Conservation (phyloP, 1,284 basidiomycete species). For the Xanthoconium separans region DNA sequence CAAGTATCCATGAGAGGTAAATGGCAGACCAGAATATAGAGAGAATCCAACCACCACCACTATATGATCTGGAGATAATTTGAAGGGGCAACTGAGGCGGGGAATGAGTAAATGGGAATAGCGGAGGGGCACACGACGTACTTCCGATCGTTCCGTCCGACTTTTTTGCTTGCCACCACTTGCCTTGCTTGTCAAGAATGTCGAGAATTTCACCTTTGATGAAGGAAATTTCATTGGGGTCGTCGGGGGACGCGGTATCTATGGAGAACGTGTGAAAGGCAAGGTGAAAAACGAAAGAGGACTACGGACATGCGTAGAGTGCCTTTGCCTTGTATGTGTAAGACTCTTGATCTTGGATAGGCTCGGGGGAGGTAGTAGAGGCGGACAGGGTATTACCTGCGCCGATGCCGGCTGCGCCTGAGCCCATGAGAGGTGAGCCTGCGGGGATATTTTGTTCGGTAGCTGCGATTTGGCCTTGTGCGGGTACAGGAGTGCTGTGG, state of each 20-base stretch:
- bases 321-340: slow-evolving; percentile 81
- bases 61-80: slow-evolving; percentile 78
- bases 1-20: slow-evolving; percentile 18
- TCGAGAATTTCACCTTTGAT: slow-evolving; percentile 92
- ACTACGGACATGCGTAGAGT: slow-evolving; percentile 77
- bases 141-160: slow-evolving; percentile 80
- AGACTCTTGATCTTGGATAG: slow-evolving; percentile 36
- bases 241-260: slow-evolving; percentile 91
- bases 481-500: slow-evolving; percentile 40
- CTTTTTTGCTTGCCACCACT: slow-evolving; percentile 96
- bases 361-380: slow-evolving; percentile 25
- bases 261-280: slow-evolving; percentile 19
- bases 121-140: slow-evolving; percentile 40
- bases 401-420: slow-evolving; percentile 52
- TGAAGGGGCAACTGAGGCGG: slow-evolving; percentile 67
- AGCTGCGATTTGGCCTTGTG: slow-evolving; percentile 45
- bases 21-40: slow-evolving; percentile 4
- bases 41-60: slow-evolving; percentile 25
- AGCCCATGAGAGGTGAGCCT: slow-evolving; percentile 62
- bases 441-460: slow-evolving; percentile 47
- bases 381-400: slow-evolving; percentile 38
- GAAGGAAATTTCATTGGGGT: slow-evolving; percentile 96
- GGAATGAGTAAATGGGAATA: slow-evolving; percentile 14
- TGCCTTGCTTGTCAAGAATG: slow-evolving; percentile 90
- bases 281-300: slow-evolving; percentile 9